phyloP scores from a whole-genome alignment of 2,329 filamentous ascomycete species.

The Ceratocystis colombiana region DNA sequence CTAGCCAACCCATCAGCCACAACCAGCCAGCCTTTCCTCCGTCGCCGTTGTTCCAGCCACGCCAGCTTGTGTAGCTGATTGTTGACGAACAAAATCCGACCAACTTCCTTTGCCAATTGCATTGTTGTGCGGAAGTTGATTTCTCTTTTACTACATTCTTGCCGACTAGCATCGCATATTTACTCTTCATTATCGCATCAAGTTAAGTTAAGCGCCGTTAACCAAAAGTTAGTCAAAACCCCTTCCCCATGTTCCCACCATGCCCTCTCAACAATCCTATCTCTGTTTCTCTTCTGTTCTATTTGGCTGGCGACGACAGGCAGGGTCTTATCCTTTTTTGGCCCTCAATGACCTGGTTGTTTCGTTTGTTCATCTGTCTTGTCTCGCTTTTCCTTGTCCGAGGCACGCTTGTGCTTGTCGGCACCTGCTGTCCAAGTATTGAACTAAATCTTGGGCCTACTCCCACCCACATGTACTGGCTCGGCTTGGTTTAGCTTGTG shows the following conservation, averaged over 20 bases:
- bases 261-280: background rate
- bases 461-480: background rate
- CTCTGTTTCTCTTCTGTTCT: background rate
- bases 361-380: conserved; percentile 8
- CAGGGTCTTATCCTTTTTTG: too few species aligned
- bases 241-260: background rate
- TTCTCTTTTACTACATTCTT: background rate
- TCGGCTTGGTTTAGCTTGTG: conserved; percentile 13
- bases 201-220: conserved; percentile 5
- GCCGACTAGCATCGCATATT: background rate
- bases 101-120: background rate
- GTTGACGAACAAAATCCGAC: too few species aligned
- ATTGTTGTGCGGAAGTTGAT: background rate
- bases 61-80: background rate
- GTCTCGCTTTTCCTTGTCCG: conserved; percentile 1
- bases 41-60: background rate
- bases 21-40: conserved; percentile 14
- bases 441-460: too few species aligned
- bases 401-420: conserved; percentile 8
- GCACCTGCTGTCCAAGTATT: background rate
- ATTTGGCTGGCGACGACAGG: background rate
- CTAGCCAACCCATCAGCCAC: conserved; percentile 5
- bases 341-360: background rate
- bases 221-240: background rate
- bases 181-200: background rate